phyloP scores from a whole-genome alignment of 192 early-diverging fungal species.

The Glomus cerebriforme region DNA sequence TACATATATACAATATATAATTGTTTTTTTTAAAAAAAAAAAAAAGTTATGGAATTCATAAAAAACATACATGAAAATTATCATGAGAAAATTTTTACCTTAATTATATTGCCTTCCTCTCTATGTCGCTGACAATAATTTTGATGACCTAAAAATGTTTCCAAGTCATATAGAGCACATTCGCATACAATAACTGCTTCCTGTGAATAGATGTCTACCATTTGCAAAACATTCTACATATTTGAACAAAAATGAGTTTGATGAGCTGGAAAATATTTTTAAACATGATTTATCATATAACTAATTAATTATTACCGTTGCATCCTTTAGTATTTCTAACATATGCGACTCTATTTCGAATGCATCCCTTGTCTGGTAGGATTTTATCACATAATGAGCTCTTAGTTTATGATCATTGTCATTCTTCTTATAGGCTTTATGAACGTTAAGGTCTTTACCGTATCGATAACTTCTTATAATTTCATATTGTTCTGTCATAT shows the following conservation, averaged over 20 bases:
- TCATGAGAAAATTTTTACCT: not conserved
- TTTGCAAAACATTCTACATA: conserved; percentile 1
- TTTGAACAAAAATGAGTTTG: too few species aligned
- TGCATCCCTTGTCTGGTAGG: not conserved
- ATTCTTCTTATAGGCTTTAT: not conserved
- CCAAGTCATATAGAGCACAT: not conserved
- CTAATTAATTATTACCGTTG: not conserved
- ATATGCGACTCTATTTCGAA: not conserved
- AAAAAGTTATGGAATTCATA: too few species aligned
- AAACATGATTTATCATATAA: not conserved
- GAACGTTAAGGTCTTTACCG: not conserved
- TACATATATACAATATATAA: not conserved
- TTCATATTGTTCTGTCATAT: not conserved
- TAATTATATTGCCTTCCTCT: not conserved
- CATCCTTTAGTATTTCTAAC: not conserved
- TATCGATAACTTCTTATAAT: not conserved
- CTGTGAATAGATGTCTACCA: not conserved
- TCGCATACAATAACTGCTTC: not conserved
- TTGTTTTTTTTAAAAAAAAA: too few species aligned
- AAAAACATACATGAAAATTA: too few species aligned
- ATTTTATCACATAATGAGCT: not conserved
- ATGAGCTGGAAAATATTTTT: too few species aligned
- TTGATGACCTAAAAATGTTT: not conserved
- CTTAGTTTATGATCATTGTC: not conserved
- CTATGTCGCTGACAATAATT: not conserved